phyloP scores from a whole-genome alignment of 2,329 filamentous ascomycete genomes.

The Albifimbria verrucaria region DNA sequence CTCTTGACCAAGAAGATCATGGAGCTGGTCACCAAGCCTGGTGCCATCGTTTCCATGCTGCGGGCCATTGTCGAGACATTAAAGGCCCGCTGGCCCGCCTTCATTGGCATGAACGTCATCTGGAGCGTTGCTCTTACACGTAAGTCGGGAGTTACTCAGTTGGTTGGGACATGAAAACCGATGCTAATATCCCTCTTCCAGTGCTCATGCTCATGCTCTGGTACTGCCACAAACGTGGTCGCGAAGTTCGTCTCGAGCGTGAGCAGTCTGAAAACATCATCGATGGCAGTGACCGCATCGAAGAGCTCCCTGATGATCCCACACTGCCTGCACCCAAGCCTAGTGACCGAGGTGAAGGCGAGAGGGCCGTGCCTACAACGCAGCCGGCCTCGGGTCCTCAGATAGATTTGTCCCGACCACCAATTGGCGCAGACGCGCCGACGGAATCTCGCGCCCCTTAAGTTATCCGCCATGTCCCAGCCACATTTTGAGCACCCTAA shows the following conservation, averaged over 20 bases:
- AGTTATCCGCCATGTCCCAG: neutral
- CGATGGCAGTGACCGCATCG: slow-evolving; percentile 38
- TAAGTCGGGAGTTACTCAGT: slow-evolving; percentile 49
- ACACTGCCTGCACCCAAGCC: slow-evolving; percentile 32
- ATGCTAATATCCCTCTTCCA: too few species aligned
- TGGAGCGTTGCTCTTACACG: slow-evolving; percentile 86
- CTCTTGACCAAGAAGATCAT: slow-evolving; percentile 70
- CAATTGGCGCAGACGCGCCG: neutral
- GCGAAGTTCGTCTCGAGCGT: slow-evolving; percentile 73
- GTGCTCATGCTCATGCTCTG: slow-evolving; percentile 92
- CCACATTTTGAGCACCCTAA: too few species aligned
- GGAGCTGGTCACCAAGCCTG: slow-evolving; percentile 79
- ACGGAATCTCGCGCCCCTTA: neutral
- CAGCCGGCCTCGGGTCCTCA: neutral
- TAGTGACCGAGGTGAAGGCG: too few species aligned
- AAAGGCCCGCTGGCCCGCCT: slow-evolving; percentile 82
- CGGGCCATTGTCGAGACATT: slow-evolving; percentile 88
- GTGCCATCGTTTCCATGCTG: slow-evolving; percentile 79
- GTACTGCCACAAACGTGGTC: slow-evolving; percentile 96
- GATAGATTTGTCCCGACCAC: neutral
- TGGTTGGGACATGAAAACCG: too few species aligned
- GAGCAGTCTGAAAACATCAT: slow-evolving; percentile 38
- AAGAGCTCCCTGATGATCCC: slow-evolving; percentile 49
- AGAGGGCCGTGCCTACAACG: too few species aligned
- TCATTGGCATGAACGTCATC: slow-evolving; percentile 86